Percentiles rank a stretch among this genome's conserved stretches.
phyloP scores from a whole-genome alignment of 108 stramenopile genomes.

The Fistulifera solaris region DNA sequence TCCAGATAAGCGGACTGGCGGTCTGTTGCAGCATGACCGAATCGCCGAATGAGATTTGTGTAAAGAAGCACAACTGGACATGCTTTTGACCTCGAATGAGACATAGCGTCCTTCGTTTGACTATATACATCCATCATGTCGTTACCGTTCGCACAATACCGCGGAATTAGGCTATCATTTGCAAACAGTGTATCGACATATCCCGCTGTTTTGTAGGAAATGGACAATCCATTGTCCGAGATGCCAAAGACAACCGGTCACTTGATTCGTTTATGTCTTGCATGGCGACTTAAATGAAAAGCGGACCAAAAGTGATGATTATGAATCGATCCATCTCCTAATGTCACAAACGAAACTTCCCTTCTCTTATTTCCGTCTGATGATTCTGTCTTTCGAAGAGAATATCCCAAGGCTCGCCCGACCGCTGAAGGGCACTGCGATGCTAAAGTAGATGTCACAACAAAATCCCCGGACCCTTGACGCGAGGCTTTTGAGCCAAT shows the following conservation, averaged over 20 bases:
- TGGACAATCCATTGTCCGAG: constrained; percentile 72
- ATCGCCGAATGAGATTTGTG: constrained; percentile 50
- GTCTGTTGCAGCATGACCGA: constrained; percentile 87
- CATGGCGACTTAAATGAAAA: constrained; percentile 63
- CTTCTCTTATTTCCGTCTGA: constrained; percentile 14
- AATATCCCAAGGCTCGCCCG: constrained; percentile 73
- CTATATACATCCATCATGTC: constrained; percentile 68
- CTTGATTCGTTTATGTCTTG: constrained; percentile 48
- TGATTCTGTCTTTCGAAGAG: constrained; percentile 20
- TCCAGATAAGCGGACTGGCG: constrained; percentile 67
- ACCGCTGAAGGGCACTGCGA: constrained; percentile 81
- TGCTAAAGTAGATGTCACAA: constrained; percentile 72
- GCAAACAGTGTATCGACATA: constrained; percentile 47
- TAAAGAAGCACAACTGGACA: constrained; percentile 59
- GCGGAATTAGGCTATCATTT: constrained; percentile 30
- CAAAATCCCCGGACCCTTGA: constrained; percentile 44
- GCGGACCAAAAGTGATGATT: constrained; percentile 77
- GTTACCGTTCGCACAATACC: constrained; percentile 51
- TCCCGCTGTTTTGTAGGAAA: constrained; percentile 50
- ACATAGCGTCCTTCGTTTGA: constrained; percentile 44
- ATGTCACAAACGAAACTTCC: constrained; percentile 58
- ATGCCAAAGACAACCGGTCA: constrained; percentile 78
- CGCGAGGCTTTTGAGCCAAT: constrained; percentile 39
- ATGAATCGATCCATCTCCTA: constrained; percentile 82
- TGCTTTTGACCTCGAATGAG: constrained; percentile 43